These are phyloP conservation scores for Heterobasidion occidentale DNA, from an alignment of 1,284 basidiomycete species.

Conservation along the genomic window DNA sequence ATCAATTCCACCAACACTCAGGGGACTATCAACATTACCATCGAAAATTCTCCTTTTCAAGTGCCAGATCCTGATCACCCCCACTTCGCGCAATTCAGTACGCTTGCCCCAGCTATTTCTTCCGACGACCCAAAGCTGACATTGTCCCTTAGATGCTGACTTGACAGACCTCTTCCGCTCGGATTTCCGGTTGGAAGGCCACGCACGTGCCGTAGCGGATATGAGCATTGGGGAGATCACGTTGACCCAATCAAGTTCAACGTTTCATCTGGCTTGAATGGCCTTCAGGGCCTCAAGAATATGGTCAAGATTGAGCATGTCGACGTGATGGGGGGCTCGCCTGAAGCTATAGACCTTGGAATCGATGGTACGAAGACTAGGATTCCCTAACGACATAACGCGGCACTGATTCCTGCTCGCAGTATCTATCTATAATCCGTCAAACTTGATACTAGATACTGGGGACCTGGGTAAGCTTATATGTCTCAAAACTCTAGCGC, in stretches of 20 bases:
- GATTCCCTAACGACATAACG: neutral
- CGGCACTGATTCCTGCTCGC: neutral
- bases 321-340: conserved; percentile 64
- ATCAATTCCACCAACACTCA: conserved; percentile 48
- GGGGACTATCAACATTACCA: conserved; percentile 61
- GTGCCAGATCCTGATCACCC: conserved; percentile 43
- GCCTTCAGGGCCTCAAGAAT: conserved; percentile 55
- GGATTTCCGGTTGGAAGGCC: conserved; percentile 56
- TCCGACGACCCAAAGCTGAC: neutral
- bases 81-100: conserved; percentile 53
- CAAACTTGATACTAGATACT: conserved; percentile 53
- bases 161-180: conserved; percentile 38
- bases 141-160: conserved; percentile 32
- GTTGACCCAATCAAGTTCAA: conserved; percentile 72
- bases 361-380: conserved; percentile 40
- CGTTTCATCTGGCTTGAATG: conserved; percentile 58
- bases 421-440: conserved; percentile 69
- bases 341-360: conserved; percentile 50
- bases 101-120: conserved; percentile 13
- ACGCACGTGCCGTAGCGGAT: conserved; percentile 57
- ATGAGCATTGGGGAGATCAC: conserved; percentile 63
- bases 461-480: conserved; percentile 49
- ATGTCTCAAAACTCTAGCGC: neutral
- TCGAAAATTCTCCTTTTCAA: conserved; percentile 46
- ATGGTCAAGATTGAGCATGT: conserved; percentile 54